Evolutionary conservation across 805 yeast genomes (phyloP).

Genomic region (Wickerhamomyces bovis): DNA sequence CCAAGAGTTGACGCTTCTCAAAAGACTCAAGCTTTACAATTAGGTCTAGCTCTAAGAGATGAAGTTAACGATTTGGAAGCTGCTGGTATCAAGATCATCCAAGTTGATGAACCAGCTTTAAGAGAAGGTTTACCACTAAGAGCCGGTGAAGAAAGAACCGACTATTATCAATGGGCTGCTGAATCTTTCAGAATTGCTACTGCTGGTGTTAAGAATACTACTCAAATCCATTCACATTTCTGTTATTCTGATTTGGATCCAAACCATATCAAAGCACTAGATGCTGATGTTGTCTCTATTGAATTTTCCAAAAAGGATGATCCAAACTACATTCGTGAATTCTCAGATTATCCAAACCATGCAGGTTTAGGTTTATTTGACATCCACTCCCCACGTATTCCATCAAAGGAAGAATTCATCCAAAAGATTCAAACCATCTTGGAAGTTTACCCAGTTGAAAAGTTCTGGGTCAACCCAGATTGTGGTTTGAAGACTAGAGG

Average conservation of each 20-base stretch:
- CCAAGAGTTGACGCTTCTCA: constrained; percentile 97
- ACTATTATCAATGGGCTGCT: constrained; percentile 98
- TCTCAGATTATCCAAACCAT: constrained; percentile 98
- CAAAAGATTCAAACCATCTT: constrained; percentile 89
- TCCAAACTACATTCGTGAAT: constrained; percentile 96
- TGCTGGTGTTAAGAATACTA: constrained; percentile 89
- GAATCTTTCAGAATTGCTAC: constrained; percentile 99
- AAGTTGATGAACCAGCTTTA: constrained; percentile 99
- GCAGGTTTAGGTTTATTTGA: constrained; percentile 98
- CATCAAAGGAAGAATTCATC: constrained; percentile 94
- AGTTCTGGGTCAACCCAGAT: constrained; percentile 99
- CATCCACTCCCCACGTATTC: constrained; percentile 99
- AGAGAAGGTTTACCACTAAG: constrained; percentile 99
- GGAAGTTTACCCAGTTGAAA: constrained; percentile 95
- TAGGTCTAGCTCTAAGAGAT: constrained; percentile 96
- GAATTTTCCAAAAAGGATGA: constrained; percentile 99
- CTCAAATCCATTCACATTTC: constrained; percentile 99
- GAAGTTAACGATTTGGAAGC: constrained; percentile 98
- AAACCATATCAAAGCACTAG: constrained; percentile 98
- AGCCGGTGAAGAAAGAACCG: constrained; percentile 94
- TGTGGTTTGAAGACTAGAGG: constrained; percentile 99
- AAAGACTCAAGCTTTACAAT: constrained; percentile 91
- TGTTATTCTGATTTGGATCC: constrained; percentile 99
- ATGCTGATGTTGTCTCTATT: constrained; percentile 98
- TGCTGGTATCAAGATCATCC: constrained; percentile 96